phyloP scores from a whole-genome alignment of 495 filamentous ascomycete species.

The Polyplosphaeria fusca region DNA sequence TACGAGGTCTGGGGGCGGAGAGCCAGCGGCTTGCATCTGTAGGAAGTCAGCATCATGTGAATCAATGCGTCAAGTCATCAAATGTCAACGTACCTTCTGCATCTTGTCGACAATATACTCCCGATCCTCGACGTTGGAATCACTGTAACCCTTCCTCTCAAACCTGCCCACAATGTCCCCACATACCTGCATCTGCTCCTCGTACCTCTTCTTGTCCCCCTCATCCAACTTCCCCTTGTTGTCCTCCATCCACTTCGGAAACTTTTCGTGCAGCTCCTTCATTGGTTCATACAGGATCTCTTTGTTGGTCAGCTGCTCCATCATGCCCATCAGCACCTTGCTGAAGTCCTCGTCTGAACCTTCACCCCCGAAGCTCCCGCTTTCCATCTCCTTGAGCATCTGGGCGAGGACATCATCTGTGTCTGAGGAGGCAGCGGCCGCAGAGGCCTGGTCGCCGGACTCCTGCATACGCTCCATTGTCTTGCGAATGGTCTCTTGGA shows the following conservation, averaged over 20 bases:
- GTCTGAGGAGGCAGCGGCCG: conserved; percentile 66
- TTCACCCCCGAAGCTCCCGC: conserved; percentile 52
- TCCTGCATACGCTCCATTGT: conserved; percentile 94
- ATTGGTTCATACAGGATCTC: conserved; percentile 98
- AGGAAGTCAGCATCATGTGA: conserved; percentile 8
- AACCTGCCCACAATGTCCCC: conserved; percentile 85
- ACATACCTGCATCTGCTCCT: conserved; percentile 78
- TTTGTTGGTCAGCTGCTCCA: conserved; percentile 97
- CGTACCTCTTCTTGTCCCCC: conserved; percentile 75
- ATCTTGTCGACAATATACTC: conserved; percentile 95
- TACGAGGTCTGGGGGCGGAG: conserved; percentile 84
- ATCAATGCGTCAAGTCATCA: background rate
- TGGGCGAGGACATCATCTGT: conserved; percentile 79
- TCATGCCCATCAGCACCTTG: conserved; percentile 92
- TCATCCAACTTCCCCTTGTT: conserved; percentile 60
- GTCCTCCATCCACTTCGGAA: conserved; percentile 79
- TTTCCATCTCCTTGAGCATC: conserved; percentile 79
- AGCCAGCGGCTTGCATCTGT: conserved; percentile 94
- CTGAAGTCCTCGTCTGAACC: conserved; percentile 81
- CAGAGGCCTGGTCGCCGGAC: conserved; percentile 75
- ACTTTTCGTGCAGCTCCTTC: conserved; percentile 92
- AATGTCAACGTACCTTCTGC: conserved; percentile 72
- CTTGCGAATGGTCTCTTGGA: conserved; percentile 83
- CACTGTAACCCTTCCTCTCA: conserved; percentile 71
- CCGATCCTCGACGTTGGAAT: conserved; percentile 74